Evolutionary conservation across 371 early-diverging fungal species (phyloP).

Genomic region (Apophysomyces trapeziformis): DNA sequence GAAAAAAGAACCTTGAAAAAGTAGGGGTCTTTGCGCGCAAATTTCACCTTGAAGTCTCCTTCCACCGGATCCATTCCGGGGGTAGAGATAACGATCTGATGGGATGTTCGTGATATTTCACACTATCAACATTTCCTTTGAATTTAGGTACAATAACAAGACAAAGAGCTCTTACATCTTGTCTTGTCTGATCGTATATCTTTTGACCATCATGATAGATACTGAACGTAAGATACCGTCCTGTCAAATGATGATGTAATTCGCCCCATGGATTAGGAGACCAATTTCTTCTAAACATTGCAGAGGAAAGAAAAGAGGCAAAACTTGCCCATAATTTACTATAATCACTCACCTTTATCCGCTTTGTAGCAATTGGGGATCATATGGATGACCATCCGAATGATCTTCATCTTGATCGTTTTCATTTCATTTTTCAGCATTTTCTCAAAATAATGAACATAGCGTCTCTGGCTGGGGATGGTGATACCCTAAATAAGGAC

Average conservation of each 20-base stretch:
- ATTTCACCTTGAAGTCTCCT: slow-evolving; percentile 55
- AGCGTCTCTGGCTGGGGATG: slow-evolving; percentile 70
- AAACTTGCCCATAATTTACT: not conserved
- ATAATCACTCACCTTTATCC: slow-evolving; percentile 12
- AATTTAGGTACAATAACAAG: not conserved
- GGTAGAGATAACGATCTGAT: slow-evolving; percentile 35
- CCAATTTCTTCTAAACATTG: not conserved
- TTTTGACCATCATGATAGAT: slow-evolving; percentile 17
- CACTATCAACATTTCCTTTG: slow-evolving; percentile 22
- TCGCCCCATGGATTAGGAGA: slow-evolving; percentile 4
- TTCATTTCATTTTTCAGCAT: slow-evolving; percentile 29
- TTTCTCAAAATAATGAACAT: slow-evolving; percentile 62
- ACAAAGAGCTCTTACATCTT: slow-evolving; percentile 25
- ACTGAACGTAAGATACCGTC: slow-evolving; percentile 4
- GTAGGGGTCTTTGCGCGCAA: slow-evolving; percentile 39
- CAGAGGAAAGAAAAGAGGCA: no score
- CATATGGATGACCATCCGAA: slow-evolving; percentile 23
- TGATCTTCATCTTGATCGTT: slow-evolving; percentile 5
- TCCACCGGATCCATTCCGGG: slow-evolving; percentile 30
- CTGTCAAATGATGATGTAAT: not conserved
- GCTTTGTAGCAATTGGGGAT: slow-evolving; percentile 34
- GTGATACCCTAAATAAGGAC: slow-evolving; percentile 58
- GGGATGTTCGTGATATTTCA: slow-evolving; percentile 21
- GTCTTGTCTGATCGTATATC: slow-evolving; percentile 19
- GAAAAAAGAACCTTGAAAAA: slow-evolving; percentile 21